These are phyloP conservation scores for Calonectria henricotiae DNA, from an alignment of 2,329 filamentous ascomycete species.

Conservation along the genomic window DNA sequence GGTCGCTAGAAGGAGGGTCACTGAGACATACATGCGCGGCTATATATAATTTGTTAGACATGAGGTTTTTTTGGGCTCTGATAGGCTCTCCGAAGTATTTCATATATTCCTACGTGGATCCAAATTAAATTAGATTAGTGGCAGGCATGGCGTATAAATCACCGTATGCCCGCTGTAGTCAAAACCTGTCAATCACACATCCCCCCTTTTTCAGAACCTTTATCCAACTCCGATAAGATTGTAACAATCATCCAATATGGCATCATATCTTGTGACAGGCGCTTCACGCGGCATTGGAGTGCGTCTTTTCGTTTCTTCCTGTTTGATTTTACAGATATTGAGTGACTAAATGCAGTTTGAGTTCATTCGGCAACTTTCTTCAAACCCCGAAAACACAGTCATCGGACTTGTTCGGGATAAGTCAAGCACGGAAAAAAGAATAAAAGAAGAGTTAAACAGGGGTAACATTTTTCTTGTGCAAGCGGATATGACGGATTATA, in stretches of 20 bases:
- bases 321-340: neutral
- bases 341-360: slow-evolving; percentile 34
- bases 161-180: neutral
- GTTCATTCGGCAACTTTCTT: slow-evolving; percentile 63
- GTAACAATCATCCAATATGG: slow-evolving; percentile 1
- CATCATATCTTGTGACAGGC: slow-evolving; percentile 39
- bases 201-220: neutral
- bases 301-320: neutral
- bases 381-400: slow-evolving; percentile 59
- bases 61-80: no score
- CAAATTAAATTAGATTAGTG: no score
- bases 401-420: slow-evolving; percentile 65
- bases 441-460: slow-evolving; percentile 54
- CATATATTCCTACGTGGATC: neutral
- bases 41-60: no score
- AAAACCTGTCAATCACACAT: neutral
- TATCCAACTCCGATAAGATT: neutral
- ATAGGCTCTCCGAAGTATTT: neutral
- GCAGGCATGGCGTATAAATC: neutral
- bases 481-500: slow-evolving; percentile 36
- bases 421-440: slow-evolving; percentile 57
- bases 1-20: neutral
- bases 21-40: neutral
- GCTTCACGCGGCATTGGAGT: slow-evolving; percentile 40
- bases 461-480: slow-evolving; percentile 36